Base-by-base conservation (phyloP, 768 basidiomycete genomes). In the Tulasnella sp. region DNA sequence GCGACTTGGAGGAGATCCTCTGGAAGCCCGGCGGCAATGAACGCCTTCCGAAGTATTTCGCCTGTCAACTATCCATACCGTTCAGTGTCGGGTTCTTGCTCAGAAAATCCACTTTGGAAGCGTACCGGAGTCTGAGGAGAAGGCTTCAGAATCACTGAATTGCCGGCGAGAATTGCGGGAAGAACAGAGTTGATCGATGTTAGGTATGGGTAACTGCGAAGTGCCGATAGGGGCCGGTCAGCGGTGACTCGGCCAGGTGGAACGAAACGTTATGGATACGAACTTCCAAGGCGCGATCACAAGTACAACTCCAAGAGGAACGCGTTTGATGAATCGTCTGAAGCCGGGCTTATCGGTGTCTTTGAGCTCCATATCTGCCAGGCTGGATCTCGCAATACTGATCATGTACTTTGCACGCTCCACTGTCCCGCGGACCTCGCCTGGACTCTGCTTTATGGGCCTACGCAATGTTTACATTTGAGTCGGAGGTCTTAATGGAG, bases 221-320 rank as follows among this genome's bases (percentile, higher is more conserved):
- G 16, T n/a, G 34, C 46, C 8, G 38, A 48, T 39, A 68, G 62
- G 62, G 34, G 62, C 12, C 19, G 21, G 31, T 36, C 74, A 34
- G 31, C 24, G 68, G n/a, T 73, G 74, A 44, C 34, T 44, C n/a
- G 56, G 16, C n/a, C 42, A 7, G 12, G 48, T 3, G 12, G 8
- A 42, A 27, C 14, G 38, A 16, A 31, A 36, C 31, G 24, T 24
- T 19, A 34, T 24, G 39, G 16, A 10, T 34, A 88, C 92, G 80
- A 83, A 94, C 93, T 97, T 97, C 96, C 96, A 98, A 2, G 96
- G 95, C 0, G 94, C 91, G 81, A 99, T 92, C 74, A 96, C 90
- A 71, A 96, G 89, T 0, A 98, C 90, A 34, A 98, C 92, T 10
- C 98, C 98, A 0, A 97, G 85, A 0, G 98, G 95, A 19, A 88